Evolutionary conservation across 768 basidiomycete species (phyloP), one percentile per base, ranked within the genome.

Genomic region (Omphalotus guepiniiformis): DNA sequence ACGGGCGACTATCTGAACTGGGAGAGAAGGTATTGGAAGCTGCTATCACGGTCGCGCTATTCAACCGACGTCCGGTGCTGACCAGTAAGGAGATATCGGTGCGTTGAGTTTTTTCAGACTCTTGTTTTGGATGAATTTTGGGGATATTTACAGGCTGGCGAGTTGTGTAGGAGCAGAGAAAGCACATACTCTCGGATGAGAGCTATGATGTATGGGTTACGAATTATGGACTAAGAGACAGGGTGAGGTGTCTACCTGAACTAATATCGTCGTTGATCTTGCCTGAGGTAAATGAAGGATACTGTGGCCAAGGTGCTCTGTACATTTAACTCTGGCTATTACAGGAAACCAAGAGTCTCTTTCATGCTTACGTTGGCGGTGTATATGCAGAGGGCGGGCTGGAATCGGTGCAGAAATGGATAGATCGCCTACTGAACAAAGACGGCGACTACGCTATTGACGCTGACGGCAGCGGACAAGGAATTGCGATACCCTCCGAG

Each of bases 321-420:
- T 48, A 25, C 37, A 40, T 36, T 11, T 40, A 41, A 41, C 45
- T 25, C 29, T 19, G 7, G 22, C 30, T 49, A 39, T 7, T 12
- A 16, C 52, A 83, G 81, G 81, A 85, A 68, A 72, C 73, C 5
- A 70, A 69, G 27, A 58, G 69, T 15, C 64, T 87, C 16, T 85
- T 88, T 59, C 68, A 75, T 55, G 79, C 84, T 34, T 87, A 86
- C 65, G 72, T 83, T 27, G 85, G 82, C 37, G 85, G 77, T 30
- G 71, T 85, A 22, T 85, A 73, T 56, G 57, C 65, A 51, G 75
- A 80, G 49, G 71, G 67, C 54, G 85, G 84, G 34, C 63, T 76
- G 51, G 59, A 65, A 15, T 63, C 61, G 28, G 74, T 83, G 49
- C 72, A 74, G 55, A 62, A 69, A 49, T 88, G 85, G 85, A 72